These are phyloP conservation scores for Pichia sporocuriosa DNA, from an alignment of 805 yeast species.

Conservation along the genomic window DNA sequence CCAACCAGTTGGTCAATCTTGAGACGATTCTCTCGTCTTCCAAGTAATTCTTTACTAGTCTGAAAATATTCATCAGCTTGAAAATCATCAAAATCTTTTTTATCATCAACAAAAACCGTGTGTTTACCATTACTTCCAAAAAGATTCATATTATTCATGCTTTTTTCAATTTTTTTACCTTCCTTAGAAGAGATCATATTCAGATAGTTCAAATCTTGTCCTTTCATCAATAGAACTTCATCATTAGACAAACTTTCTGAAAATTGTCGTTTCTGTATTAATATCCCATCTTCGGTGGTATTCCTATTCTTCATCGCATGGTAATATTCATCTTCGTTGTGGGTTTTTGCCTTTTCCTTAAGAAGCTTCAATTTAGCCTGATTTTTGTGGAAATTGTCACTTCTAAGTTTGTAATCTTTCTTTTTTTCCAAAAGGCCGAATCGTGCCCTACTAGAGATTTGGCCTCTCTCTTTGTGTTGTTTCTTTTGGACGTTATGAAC, in stretches of 20 bases:
- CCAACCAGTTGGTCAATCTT: constrained; percentile 48
- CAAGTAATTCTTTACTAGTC: constrained; percentile 59
- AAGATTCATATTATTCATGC: constrained; percentile 42
- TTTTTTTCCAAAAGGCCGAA: constrained; percentile 91
- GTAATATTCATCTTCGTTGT: constrained; percentile 94
- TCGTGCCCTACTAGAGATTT: constrained; percentile 63
- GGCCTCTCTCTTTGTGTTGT: constrained; percentile 93
- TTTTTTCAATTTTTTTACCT: constrained; percentile 52
- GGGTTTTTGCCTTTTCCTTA: constrained; percentile 59
- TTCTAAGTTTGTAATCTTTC: constrained; percentile 63
- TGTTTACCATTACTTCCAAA: constrained; percentile 60
- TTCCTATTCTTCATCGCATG: constrained; percentile 78
- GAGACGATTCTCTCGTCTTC: constrained; percentile 66
- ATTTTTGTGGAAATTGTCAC: constrained; percentile 51
- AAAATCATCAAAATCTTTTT: constrained; percentile 49
- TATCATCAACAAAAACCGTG: constrained; percentile 74
- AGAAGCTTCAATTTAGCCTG: constrained; percentile 63
- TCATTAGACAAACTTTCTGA: constrained; percentile 56
- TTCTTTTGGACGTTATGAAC: constrained; percentile 92
- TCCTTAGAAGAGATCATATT: constrained; percentile 72
- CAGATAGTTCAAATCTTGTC: constrained; percentile 86
- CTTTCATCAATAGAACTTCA: constrained; percentile 75
- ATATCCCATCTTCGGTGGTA: constrained; percentile 65
- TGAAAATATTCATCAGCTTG: constrained; percentile 60
- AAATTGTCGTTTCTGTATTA: constrained; percentile 54